Conservation (phyloP, 2,329 filamentous ascomycete genomes). For the Penicillium sp. region DNA sequence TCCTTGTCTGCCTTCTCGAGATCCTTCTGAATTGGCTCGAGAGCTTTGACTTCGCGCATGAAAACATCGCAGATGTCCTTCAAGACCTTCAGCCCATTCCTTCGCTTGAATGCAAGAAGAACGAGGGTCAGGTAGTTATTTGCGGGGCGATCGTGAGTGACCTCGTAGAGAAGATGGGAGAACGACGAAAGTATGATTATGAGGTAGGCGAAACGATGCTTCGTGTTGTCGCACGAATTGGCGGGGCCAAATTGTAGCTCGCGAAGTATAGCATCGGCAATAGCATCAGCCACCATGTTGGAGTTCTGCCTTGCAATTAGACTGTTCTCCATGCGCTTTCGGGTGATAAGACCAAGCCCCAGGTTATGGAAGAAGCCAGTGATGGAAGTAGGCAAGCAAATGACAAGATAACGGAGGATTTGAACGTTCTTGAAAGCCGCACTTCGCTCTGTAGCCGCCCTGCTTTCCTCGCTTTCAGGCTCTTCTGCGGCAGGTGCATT, state of each 20-base stretch:
- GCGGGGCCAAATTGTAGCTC: slow-evolving; percentile 61
- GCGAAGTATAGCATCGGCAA: slow-evolving; percentile 70
- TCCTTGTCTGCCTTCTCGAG: slow-evolving; percentile 38
- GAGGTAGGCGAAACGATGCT: slow-evolving; percentile 74
- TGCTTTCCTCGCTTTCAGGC: slow-evolving; percentile 22
- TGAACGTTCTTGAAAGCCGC: slow-evolving; percentile 73
- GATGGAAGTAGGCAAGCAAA: slow-evolving; percentile 76
- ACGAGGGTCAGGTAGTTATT: slow-evolving; percentile 67
- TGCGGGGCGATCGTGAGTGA: slow-evolving; percentile 53
- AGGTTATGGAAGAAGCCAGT: slow-evolving; percentile 83
- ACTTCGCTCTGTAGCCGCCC: slow-evolving; percentile 28
- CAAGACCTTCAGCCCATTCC: slow-evolving; percentile 72
- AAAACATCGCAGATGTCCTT: slow-evolving; percentile 73
- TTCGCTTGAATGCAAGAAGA: slow-evolving; percentile 81
- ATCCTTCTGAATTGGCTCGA: slow-evolving; percentile 48
- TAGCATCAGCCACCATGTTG: slow-evolving; percentile 62
- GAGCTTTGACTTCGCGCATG: slow-evolving; percentile 56
- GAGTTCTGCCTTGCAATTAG: slow-evolving; percentile 57
- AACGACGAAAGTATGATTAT: slow-evolving; percentile 78
- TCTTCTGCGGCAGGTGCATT: slow-evolving; percentile 19
- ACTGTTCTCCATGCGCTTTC: slow-evolving; percentile 66
- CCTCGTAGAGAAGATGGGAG: slow-evolving; percentile 75
- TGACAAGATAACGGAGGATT: slow-evolving; percentile 73
- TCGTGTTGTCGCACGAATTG: slow-evolving; percentile 52
- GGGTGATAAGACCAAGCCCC: slow-evolving; percentile 76